These are phyloP conservation scores for Quercus suber DNA, from an alignment of 306 rosid genomes.

Conservation along the genomic window DNA sequence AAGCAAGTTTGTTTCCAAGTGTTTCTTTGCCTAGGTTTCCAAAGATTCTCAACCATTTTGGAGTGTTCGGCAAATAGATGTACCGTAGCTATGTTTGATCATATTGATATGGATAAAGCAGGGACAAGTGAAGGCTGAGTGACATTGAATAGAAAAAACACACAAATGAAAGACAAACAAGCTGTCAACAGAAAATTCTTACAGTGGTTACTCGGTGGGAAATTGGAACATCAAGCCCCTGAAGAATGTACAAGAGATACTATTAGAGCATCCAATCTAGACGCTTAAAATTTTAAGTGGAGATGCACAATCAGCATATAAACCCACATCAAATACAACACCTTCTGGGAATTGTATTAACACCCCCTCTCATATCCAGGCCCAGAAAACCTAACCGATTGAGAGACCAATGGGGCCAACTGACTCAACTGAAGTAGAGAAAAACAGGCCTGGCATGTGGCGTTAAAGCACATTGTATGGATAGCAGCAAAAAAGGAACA, in stretches of 20 bases:
- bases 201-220: conserved; percentile 83
- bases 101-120: background rate
- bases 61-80: background rate
- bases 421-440: background rate
- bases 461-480: background rate
- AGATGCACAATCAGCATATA: background rate
- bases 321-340: background rate
- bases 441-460: background rate
- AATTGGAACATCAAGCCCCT: conserved; percentile 78
- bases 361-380: background rate
- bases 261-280: background rate
- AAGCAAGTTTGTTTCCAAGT: background rate
- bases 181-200: conserved; percentile 9
- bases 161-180: background rate
- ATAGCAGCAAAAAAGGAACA: background rate
- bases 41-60: background rate
- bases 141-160: conserved; percentile 3
- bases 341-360: background rate
- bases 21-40: background rate
- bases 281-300: background rate
- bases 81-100: background rate
- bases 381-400: no score
- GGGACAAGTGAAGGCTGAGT: background rate
- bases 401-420: no score
- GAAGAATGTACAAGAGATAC: conserved; percentile 18